These are phyloP conservation scores for Zygoascus ofunaensis DNA, from an alignment of 805 yeast species.

Conservation along the genomic window DNA sequence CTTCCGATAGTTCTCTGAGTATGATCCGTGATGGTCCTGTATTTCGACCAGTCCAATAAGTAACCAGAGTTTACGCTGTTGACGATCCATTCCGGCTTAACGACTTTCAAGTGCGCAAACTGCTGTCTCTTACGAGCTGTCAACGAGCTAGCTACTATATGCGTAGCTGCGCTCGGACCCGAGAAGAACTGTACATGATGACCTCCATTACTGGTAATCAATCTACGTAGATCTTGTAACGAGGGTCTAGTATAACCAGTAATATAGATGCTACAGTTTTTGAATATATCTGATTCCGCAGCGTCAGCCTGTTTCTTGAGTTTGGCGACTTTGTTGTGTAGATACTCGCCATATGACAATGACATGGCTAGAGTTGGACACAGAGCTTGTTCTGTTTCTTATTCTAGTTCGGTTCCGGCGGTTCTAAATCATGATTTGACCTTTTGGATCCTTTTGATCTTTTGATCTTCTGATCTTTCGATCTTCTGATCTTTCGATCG, in stretches of 20 bases:
- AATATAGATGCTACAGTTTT: constrained; percentile 61
- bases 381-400: too few relatives aligned
- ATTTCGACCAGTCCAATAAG: constrained; percentile 64
- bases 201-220: constrained; percentile 77
- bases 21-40: constrained; percentile 35
- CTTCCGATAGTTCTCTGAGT: background rate
- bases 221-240: constrained; percentile 57
- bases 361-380: too few relatives aligned
- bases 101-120: constrained; percentile 63
- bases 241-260: constrained; percentile 85
- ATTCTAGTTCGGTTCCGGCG: too few relatives aligned
- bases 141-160: constrained; percentile 68
- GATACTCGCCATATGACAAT: constrained; percentile 1
- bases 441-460: too few relatives aligned
- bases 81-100: constrained; percentile 71
- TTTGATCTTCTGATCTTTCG: too few relatives aligned
- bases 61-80: constrained; percentile 46
- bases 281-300: constrained; percentile 41
- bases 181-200: constrained; percentile 56
- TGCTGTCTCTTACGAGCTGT: constrained; percentile 68
- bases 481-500: too few relatives aligned
- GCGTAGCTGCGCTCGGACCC: constrained; percentile 70
- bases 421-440: too few relatives aligned
- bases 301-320: constrained; percentile 1
- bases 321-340: constrained; percentile 1